Evolutionary conservation across 176 grass and related monocot species (phyloP).

Genomic region (Paspalum notatum): DNA sequence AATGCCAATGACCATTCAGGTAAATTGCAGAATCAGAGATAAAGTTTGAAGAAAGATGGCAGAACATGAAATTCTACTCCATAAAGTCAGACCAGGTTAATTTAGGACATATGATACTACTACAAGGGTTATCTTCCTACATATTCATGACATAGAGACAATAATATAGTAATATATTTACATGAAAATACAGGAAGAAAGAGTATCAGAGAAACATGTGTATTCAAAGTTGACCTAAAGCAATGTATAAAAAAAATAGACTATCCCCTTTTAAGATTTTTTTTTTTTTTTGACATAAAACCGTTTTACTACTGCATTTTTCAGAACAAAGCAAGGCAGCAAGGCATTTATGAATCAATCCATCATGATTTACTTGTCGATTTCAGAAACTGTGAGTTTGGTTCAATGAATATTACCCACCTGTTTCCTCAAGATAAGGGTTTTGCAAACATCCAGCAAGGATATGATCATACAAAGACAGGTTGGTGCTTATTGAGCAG

Average conservation of each 20-base stretch:
- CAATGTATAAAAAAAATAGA: background rate
- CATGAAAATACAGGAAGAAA: slow-evolving; percentile 13
- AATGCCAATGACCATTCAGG: slow-evolving; percentile 48
- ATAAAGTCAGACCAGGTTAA: background rate
- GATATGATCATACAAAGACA: slow-evolving; percentile 48
- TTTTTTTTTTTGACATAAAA: background rate
- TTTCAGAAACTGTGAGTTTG: slow-evolving; percentile 83
- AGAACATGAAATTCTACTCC: background rate
- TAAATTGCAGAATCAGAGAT: slow-evolving; percentile 27
- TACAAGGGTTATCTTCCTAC: background rate
- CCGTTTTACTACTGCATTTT: slow-evolving; percentile 36
- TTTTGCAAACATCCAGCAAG: slow-evolving; percentile 83
- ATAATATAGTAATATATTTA: slow-evolving; percentile 1
- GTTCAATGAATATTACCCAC: slow-evolving; percentile 69
- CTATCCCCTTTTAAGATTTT: background rate
- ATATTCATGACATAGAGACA: slow-evolving; percentile 14
- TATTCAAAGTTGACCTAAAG: slow-evolving; percentile 10
- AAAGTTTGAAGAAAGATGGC: slow-evolving; percentile 13
- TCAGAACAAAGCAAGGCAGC: slow-evolving; percentile 78
- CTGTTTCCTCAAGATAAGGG: slow-evolving; percentile 74
- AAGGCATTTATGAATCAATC: slow-evolving; percentile 74
- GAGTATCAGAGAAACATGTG: background rate
- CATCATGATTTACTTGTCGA: slow-evolving; percentile 73
- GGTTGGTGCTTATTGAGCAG: slow-evolving; percentile 61
- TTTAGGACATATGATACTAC: background rate